Evolutionary conservation across 108 stramenopile genomes (phyloP).

Genomic region (Conticribra guillardii): DNA sequence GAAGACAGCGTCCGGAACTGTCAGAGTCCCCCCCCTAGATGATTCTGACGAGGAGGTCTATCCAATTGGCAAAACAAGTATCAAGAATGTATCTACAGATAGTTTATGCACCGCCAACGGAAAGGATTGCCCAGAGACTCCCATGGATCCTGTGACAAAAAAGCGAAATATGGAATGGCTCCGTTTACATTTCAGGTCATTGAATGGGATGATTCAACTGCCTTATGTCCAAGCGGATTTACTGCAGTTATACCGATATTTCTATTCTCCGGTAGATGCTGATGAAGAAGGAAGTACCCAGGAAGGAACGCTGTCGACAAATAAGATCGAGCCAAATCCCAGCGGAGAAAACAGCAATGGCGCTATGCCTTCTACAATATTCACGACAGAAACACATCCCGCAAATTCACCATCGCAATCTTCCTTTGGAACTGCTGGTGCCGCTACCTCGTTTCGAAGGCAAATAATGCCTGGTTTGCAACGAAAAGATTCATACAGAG

Average conservation of each 20-base stretch:
- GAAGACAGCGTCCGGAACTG: constrained; percentile 63
- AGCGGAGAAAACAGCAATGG: not conserved
- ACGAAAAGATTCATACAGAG: constrained; percentile 79
- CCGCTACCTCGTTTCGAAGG: not conserved
- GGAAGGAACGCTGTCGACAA: constrained; percentile 6
- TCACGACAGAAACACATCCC: constrained; percentile 10
- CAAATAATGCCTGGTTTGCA: constrained; percentile 48
- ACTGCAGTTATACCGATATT: constrained; percentile 79
- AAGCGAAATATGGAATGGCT: constrained; percentile 73
- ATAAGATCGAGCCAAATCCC: not conserved
- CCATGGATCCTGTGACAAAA: constrained; percentile 56
- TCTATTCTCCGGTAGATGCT: constrained; percentile 64
- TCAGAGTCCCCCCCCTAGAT: constrained; percentile 44
- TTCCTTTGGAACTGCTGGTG: not conserved
- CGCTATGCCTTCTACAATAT: too few species aligned
- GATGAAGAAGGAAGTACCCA: constrained; percentile 60
- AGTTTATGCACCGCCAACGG: constrained; percentile 51
- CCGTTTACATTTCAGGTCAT: constrained; percentile 61
- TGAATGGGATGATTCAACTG: constrained; percentile 66
- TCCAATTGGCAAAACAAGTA: constrained; percentile 2
- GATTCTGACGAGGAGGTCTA: constrained; percentile 36
- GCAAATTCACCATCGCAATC: constrained; percentile 4
- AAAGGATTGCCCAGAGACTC: constrained; percentile 37
- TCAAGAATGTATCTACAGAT: constrained; percentile 22
- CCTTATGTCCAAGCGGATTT: constrained; percentile 79